phyloP scores from a whole-genome alignment of 345 rosid genomes.

The Lepidium aucheri region DNA sequence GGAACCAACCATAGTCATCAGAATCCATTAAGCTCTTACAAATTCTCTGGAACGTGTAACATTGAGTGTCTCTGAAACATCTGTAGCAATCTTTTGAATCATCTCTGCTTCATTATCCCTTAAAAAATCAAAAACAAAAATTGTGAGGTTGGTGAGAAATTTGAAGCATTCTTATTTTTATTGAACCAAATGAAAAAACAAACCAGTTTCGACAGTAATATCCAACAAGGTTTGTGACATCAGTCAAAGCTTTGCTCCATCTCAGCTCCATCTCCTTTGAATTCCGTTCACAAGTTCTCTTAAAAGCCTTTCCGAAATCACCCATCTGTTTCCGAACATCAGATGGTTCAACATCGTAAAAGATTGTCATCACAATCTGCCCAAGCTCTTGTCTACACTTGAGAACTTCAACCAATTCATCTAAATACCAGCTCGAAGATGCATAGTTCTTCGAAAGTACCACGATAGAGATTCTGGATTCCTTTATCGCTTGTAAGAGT shows the following conservation, averaged over 20 bases:
- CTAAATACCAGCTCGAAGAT: background rate
- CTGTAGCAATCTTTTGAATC: too few relatives aligned
- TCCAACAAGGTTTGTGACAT: too few relatives aligned
- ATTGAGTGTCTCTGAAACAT: too few relatives aligned
- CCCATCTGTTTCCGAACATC: background rate
- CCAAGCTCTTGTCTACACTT: background rate
- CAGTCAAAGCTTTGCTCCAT: background rate
- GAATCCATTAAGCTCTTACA: too few relatives aligned
- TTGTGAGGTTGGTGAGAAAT: too few relatives aligned
- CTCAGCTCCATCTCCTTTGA: background rate
- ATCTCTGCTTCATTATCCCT: too few relatives aligned
- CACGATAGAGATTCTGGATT: background rate
- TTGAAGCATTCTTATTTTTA: too few relatives aligned
- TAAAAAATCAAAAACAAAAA: too few relatives aligned
- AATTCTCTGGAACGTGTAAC: too few relatives aligned
- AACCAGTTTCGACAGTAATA: too few relatives aligned
- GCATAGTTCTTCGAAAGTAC: background rate
- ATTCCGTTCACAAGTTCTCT: background rate
- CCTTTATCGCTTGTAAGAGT: background rate
- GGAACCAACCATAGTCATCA: too few relatives aligned
- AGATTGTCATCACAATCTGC: background rate
- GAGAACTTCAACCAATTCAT: background rate
- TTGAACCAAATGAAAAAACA: too few relatives aligned
- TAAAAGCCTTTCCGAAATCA: background rate
- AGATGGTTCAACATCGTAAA: background rate